Evolutionary conservation across 176 grass and related monocot genomes (phyloP).

Genomic region (Phoenix dactylifera): DNA sequence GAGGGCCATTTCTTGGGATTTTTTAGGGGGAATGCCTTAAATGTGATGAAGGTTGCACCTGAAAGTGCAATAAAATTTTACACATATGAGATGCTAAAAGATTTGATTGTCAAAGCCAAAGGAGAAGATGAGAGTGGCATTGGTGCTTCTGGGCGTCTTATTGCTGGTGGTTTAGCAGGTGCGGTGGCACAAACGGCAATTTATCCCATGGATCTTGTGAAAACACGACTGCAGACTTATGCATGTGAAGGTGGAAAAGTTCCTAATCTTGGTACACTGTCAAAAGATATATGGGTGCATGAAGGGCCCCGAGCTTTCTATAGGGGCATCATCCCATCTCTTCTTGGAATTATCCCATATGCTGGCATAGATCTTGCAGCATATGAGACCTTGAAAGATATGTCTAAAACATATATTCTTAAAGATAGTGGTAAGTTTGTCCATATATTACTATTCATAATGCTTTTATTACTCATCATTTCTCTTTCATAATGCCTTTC

Average conservation of each 20-base stretch:
- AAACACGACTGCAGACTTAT: slow-evolving; percentile 66
- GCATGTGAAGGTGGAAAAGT: slow-evolving; percentile 38
- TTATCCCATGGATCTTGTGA: slow-evolving; percentile 83
- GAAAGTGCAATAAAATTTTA: slow-evolving; percentile 92
- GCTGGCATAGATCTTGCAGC: slow-evolving; percentile 86
- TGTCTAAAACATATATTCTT: slow-evolving; percentile 72
- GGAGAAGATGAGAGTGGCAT: slow-evolving; percentile 51
- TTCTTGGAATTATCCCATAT: slow-evolving; percentile 88
- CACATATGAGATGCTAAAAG: slow-evolving; percentile 70
- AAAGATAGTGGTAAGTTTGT: slow-evolving; percentile 54
- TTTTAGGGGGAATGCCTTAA: slow-evolving; percentile 80
- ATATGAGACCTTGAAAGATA: slow-evolving; percentile 88
- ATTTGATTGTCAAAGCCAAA: slow-evolving; percentile 61
- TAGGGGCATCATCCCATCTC: slow-evolving; percentile 69
- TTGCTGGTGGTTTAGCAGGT: slow-evolving; percentile 77
- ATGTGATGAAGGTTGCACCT: slow-evolving; percentile 83
- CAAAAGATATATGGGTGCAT: slow-evolving; percentile 61
- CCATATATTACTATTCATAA: no score
- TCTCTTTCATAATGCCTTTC: no score
- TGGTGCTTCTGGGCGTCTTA: slow-evolving; percentile 58
- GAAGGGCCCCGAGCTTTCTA: slow-evolving; percentile 87
- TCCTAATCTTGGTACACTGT: slow-evolving; percentile 46
- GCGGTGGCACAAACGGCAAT: slow-evolving; percentile 69
- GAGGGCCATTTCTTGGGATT: slow-evolving; percentile 48
- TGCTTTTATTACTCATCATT: no score